A percentile compares a stretch with the other conserved stretches of the same genome.
These are phyloP conservation scores for Euphorbia corollata DNA, from an alignment of 441 rosid species.

Conservation along the genomic window DNA sequence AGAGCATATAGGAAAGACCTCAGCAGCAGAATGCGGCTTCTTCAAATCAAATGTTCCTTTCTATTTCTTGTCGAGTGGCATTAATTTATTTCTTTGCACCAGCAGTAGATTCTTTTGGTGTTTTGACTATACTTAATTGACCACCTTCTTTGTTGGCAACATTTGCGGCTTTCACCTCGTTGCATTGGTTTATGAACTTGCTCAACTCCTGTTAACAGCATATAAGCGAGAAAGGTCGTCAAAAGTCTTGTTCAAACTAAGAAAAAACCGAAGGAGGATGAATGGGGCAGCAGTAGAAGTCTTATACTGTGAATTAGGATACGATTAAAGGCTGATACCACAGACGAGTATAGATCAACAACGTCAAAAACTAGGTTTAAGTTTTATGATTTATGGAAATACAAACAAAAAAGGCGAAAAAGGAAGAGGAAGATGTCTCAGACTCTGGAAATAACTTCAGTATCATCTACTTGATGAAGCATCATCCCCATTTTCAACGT, in stretches of 20 bases:
- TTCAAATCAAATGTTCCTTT: no score
- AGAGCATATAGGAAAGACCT: neutral
- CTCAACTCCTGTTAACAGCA: slow-evolving; percentile 48
- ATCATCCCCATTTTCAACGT: slow-evolving; percentile 8
- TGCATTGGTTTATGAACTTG: slow-evolving; percentile 81
- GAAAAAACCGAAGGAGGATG: neutral
- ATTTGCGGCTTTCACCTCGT: slow-evolving; percentile 73
- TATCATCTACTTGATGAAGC: slow-evolving; percentile 12
- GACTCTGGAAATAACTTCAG: slow-evolving; percentile 10
- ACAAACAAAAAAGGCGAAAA: neutral
- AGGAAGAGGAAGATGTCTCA: neutral
- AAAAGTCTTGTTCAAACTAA: neutral
- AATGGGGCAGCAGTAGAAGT: neutral
- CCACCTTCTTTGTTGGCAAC: slow-evolving; percentile 78
- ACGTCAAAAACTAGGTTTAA: neutral
- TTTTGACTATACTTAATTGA: slow-evolving; percentile 57
- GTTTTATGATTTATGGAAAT: neutral
- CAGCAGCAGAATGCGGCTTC: neutral
- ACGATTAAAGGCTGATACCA: no score
- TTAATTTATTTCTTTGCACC: slow-evolving; percentile 26
- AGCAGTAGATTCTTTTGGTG: slow-evolving; percentile 27
- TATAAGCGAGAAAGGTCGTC: neutral
- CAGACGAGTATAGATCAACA: neutral
- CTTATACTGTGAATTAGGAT: no score
- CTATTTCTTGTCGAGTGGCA: no score